Evolutionary conservation across 2,329 filamentous ascomycete species (phyloP), one percentile per base, ranked within the genome.

Genomic region (Aspergillus sojae): DNA sequence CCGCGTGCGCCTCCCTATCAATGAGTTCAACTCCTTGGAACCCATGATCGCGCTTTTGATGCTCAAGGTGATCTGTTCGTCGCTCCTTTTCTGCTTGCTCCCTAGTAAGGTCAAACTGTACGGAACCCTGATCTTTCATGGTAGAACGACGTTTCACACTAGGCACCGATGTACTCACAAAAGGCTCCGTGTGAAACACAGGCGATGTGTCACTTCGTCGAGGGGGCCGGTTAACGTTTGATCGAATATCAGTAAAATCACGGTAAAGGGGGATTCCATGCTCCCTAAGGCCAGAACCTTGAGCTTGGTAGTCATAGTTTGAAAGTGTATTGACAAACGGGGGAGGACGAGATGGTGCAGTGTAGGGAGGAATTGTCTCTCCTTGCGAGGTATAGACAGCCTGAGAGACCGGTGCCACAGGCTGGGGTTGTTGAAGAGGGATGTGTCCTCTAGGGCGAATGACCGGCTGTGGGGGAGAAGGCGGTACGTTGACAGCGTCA

Each of bases 361-460:
- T 73, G 65, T 83, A 82, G 6, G 75, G 72, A 46, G 78, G 73
- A 32, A 78, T 77, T 19, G 76, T 69, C 12, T 77, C 73, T 14
- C 76, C 73, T 64, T 83, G 80, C 5, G 78, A 78, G 23, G 79
- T 84, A 70, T 92, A 91, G 1, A 94, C 84, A 21, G 86, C 86
- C 65, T 86, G 85, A 43, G 89, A 89, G 3, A 96, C 88, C 0
- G 91, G 92, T 2, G 86, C 83, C 63, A 92, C 85, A 2, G 94
- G 94, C 69, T 93, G 90, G 2, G 94, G 94, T 70, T 96, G 92
- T 74, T 95, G 91, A n/a, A 97, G 83, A 12, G 89, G 88, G 36
- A 93, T 84, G 0, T 87, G 83, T 6, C 81, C 86, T 5, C 89
- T 28, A 28, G 26, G 86, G 48, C 86, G 83, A 46, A 79, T 70